Percentiles rank a stretch among this genome's conserved stretches.
phyloP scores from a whole-genome alignment of 148 eudicot species.

The Rhododendron simsii region DNA sequence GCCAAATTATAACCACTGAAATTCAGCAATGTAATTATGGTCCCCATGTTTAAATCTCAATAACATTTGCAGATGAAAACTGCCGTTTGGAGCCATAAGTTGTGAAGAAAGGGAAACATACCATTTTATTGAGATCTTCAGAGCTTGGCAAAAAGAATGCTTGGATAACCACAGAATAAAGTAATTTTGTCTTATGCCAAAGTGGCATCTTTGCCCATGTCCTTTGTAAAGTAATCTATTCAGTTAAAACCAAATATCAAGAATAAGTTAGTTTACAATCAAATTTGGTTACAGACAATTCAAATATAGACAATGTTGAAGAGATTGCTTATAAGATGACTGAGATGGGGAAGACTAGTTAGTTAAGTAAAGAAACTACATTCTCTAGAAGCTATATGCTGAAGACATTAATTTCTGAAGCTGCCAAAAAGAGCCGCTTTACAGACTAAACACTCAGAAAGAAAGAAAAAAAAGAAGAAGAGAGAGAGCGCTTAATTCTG shows the following conservation, averaged over 20 bases:
- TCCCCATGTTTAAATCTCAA: neutral
- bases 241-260: neutral
- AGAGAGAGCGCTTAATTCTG: too few species aligned
- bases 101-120: constrained; percentile 19
- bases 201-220: constrained; percentile 52
- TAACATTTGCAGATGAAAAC: neutral
- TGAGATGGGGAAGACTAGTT: too few species aligned
- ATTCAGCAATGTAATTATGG: neutral
- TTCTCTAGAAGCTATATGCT: neutral
- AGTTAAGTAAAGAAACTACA: too few species aligned
- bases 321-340: too few species aligned
- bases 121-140: constrained; percentile 63
- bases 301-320: neutral
- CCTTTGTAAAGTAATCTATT: constrained; percentile 40
- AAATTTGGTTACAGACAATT: neutral
- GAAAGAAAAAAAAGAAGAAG: too few species aligned
- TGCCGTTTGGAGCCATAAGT: neutral
- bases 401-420: neutral
- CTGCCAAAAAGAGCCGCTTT: constrained; percentile 27
- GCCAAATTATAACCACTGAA: constrained; percentile 19
- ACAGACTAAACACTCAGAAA: neutral
- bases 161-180: constrained; percentile 31
- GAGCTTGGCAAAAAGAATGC: constrained; percentile 9
- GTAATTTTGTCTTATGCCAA: constrained; percentile 46
- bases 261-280: neutral